Percentiles rank a stretch among this genome's conserved stretches.
These are phyloP conservation scores for Talaromyces trachyspermus DNA, from an alignment of 495 filamentous ascomycete genomes.

Conservation along the genomic window DNA sequence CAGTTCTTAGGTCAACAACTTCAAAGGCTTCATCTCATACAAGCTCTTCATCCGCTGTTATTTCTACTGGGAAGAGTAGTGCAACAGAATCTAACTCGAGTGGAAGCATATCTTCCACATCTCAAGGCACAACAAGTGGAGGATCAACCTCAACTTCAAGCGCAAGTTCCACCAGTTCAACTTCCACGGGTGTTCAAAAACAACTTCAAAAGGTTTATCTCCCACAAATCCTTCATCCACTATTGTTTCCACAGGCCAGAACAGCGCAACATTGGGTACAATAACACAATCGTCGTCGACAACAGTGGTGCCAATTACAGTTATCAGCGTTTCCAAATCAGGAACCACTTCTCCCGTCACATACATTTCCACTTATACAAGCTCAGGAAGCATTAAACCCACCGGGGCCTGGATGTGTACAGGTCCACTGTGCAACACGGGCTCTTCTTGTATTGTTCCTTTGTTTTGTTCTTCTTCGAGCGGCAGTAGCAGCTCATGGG, in stretches of 20 bases:
- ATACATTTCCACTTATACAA: slow-evolving; percentile 1
- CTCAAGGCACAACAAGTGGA: background rate
- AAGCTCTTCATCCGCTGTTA: background rate
- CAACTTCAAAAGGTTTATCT: background rate
- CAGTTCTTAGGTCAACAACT: background rate
- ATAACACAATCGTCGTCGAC: background rate
- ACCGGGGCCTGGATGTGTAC: background rate
- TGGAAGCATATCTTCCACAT: background rate
- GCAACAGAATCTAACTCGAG: background rate
- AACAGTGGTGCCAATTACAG: background rate
- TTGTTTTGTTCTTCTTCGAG: background rate
- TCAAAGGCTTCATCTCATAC: background rate
- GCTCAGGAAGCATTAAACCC: background rate
- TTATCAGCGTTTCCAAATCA: background rate
- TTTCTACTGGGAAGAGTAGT: background rate
- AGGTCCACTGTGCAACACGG: background rate
- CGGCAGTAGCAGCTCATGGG: background rate
- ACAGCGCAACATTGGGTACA: background rate
- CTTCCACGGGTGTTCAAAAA: background rate
- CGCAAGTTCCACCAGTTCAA: background rate
- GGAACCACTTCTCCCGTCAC: background rate
- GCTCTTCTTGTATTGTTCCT: background rate
- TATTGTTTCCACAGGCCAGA: background rate
- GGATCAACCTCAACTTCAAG: background rate
- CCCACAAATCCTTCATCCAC: background rate